Conservation (phyloP, 106 monocot genomes). For the Alisma plantagoaquatica region DNA sequence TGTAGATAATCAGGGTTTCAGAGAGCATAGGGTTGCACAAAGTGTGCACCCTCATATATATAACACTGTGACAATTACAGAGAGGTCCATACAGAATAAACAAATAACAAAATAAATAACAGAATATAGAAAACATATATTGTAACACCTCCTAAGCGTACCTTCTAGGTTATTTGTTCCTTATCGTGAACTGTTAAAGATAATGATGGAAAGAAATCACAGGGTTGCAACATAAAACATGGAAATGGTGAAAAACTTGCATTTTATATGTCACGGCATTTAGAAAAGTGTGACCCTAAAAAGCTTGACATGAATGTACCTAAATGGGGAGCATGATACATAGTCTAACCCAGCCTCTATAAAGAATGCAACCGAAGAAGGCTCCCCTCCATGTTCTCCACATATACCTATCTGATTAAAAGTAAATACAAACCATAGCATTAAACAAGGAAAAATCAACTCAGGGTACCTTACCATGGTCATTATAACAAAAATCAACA, state of each 20-base stretch:
- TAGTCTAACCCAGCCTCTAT: conserved; percentile 81
- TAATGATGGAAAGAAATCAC: no score
- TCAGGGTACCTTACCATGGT: background rate
- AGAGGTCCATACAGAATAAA: no score
- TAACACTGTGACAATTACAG: no score
- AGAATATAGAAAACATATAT: no score
- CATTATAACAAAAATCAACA: background rate
- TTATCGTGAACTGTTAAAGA: background rate
- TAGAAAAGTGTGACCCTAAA: background rate
- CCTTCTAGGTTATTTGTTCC: background rate
- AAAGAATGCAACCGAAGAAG: conserved; percentile 90
- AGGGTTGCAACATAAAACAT: no score
- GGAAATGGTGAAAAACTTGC: background rate
- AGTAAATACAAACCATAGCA: background rate
- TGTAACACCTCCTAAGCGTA: background rate
- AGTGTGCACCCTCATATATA: no score
- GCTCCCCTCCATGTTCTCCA: conserved; percentile 94
- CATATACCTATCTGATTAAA: conserved; percentile 75
- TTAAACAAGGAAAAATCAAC: background rate
- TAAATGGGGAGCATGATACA: conserved; percentile 96
- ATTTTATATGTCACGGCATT: background rate
- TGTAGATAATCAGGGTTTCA: no score
- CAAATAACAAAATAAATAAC: no score
- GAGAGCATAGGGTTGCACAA: no score
- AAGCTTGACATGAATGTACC: conserved; percentile 18